phyloP scores from a whole-genome alignment of 2,329 filamentous ascomycete species.

The Cercospora sojina region DNA sequence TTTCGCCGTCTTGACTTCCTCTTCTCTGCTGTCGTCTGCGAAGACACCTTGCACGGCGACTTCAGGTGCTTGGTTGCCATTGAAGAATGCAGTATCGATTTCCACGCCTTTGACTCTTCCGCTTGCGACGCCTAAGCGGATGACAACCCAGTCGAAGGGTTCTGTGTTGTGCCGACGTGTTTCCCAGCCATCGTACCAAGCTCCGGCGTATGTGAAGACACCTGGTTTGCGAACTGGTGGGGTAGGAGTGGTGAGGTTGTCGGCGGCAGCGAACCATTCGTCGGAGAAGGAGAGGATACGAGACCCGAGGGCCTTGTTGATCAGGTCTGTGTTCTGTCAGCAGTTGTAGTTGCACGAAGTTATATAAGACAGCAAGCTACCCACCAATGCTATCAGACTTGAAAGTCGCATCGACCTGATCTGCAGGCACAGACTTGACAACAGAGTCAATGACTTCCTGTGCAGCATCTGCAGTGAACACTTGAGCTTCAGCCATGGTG shows the following conservation, averaged over 20 bases:
- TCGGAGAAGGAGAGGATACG: conserved; percentile 57
- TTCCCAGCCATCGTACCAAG: conserved; percentile 67
- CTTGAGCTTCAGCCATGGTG: conserved; percentile 33
- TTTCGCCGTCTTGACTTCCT: conserved; percentile 53
- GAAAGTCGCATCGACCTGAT: conserved; percentile 56
- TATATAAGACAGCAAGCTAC: neutral
- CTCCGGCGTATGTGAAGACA: conserved; percentile 59
- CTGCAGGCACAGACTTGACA: conserved; percentile 43
- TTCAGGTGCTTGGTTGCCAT: conserved; percentile 76
- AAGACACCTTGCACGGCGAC: conserved; percentile 77
- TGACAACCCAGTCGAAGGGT: conserved; percentile 60
- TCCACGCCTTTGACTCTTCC: conserved; percentile 73
- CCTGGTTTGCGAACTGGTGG: conserved; percentile 57
- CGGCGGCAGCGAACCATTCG: conserved; percentile 61
- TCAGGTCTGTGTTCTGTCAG: conserved; percentile 45
- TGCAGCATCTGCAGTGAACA: conserved; percentile 36
- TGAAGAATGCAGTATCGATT: conserved; percentile 79
- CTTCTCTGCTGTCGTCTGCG: conserved; percentile 60
- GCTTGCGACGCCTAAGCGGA: conserved; percentile 62
- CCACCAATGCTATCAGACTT: conserved; percentile 54
- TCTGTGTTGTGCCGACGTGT: conserved; percentile 60
- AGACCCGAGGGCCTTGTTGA: conserved; percentile 53
- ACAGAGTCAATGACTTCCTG: conserved; percentile 30
- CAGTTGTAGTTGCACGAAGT: neutral
- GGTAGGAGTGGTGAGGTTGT: conserved; percentile 59